Percentiles rank a stretch among this genome's conserved stretches.
Conservation (phyloP, 331 rosid species). For the Cydonia oblonga region DNA sequence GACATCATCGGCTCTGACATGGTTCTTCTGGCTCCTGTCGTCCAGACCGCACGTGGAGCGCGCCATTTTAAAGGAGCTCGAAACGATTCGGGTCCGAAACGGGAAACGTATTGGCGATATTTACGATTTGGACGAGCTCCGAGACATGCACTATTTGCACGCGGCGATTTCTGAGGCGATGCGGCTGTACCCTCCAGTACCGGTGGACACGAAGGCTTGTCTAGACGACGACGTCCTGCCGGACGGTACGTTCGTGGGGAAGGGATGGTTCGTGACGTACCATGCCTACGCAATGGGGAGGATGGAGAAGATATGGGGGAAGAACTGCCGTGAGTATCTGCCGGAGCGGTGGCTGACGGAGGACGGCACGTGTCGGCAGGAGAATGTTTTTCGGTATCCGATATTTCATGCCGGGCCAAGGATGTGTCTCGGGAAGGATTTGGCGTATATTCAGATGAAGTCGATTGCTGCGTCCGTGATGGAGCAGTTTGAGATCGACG, state of each 20-base stretch:
- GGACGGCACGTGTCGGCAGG: conserved; percentile 27
- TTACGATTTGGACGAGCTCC: conserved; percentile 32
- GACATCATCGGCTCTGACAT: conserved; percentile 48
- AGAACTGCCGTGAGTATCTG: conserved; percentile 22
- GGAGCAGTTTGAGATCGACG: conserved; percentile 37
- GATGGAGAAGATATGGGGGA: conserved; percentile 61
- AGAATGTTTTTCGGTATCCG: conserved; percentile 46
- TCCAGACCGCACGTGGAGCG: conserved; percentile 19
- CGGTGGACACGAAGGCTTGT: conserved; percentile 33
- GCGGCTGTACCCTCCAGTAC: conserved; percentile 60
- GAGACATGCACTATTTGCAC: conserved; percentile 58
- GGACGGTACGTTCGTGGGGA: conserved; percentile 40
- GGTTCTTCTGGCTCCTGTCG: conserved; percentile 66
- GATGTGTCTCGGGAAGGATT: conserved; percentile 55
- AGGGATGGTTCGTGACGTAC: conserved; percentile 45
- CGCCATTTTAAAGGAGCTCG: conserved; percentile 26
- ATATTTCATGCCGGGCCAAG: conserved; percentile 69
- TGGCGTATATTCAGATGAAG: conserved; percentile 82
- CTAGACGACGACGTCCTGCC: conserved; percentile 43
- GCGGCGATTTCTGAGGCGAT: conserved; percentile 55
- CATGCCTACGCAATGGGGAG: conserved; percentile 72
- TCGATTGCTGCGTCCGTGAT: conserved; percentile 47
- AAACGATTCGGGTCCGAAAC: conserved; percentile 8
- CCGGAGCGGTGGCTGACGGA: conserved; percentile 65
- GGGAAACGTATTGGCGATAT: conserved; percentile 5